Evolutionary conservation across 257 asterid genomes (phyloP).

Genomic region (Striga asiatica): DNA sequence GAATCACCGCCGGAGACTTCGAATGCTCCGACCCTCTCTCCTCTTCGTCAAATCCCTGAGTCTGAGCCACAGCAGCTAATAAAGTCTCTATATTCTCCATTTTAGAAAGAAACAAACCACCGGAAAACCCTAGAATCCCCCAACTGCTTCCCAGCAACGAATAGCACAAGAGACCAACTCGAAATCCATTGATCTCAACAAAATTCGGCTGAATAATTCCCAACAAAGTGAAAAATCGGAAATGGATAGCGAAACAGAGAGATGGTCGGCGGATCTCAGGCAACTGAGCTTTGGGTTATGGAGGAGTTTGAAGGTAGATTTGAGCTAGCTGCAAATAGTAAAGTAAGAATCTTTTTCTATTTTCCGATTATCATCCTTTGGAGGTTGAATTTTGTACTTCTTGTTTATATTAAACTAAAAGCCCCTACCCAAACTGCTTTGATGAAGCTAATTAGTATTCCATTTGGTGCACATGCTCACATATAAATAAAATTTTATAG

Average conservation of each 20-base stretch:
- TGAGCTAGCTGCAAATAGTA: no score
- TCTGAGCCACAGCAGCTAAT: constrained; percentile 56
- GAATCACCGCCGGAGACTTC: constrained; percentile 18
- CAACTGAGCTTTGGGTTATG: no score
- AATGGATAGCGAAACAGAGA: neutral
- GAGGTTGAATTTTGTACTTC: no score
- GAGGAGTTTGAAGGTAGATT: no score
- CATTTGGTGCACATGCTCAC: no score
- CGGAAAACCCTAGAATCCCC: constrained; percentile 15
- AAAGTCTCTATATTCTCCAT: constrained; percentile 49
- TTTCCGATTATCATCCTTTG: no score
- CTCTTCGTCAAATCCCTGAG: constrained; percentile 41
- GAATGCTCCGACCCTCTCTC: constrained; percentile 17
- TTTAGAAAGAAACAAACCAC: neutral
- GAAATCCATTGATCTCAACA: constrained; percentile 12
- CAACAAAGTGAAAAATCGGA: neutral
- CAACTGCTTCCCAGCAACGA: neutral
- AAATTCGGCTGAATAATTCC: constrained; percentile 6
- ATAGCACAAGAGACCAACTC: constrained; percentile 9
- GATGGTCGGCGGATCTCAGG: constrained; percentile 18
- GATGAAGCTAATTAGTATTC: no score
- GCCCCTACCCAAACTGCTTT: no score
- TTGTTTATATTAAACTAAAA: no score
- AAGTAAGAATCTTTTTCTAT: no score
- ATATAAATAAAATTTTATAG: no score